A percentile compares a stretch with the other conserved stretches of the same genome.
Conservation (phyloP, 2,329 filamentous ascomycete species). For the Volutella citrinella region DNA sequence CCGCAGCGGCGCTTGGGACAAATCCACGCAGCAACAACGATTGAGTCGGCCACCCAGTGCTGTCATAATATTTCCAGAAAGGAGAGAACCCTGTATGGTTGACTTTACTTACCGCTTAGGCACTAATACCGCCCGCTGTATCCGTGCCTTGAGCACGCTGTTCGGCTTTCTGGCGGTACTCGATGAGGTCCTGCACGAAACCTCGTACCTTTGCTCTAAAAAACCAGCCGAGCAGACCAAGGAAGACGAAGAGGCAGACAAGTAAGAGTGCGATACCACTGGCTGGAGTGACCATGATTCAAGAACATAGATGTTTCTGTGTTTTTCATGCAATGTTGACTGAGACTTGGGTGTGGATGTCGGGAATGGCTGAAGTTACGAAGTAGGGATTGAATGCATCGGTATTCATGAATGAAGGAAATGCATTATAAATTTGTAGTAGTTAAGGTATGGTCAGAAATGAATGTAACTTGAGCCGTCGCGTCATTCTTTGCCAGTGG, state of each 20-base stretch:
- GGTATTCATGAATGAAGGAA: too few relatives aligned
- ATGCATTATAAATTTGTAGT: too few relatives aligned
- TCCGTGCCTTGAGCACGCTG: too few relatives aligned
- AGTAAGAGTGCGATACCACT: conserved; percentile 30
- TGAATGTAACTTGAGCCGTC: too few relatives aligned
- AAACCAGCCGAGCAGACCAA: conserved; percentile 28
- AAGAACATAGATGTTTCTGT: neutral
- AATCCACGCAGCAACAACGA: too few relatives aligned
- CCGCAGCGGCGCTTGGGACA: conserved; percentile 24
- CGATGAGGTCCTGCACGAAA: conserved; percentile 28
- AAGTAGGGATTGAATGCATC: neutral
- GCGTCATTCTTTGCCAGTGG: conserved; percentile 7
- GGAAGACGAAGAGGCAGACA: conserved; percentile 27
- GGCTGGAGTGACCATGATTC: conserved; percentile 27
- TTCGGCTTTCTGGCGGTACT: conserved; percentile 17
- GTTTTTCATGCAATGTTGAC: neutral
- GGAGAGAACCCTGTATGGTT: neutral
- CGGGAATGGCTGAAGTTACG: too few relatives aligned
- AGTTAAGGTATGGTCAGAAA: too few relatives aligned
- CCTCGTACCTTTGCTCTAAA: conserved; percentile 25
- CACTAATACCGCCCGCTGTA: conserved; percentile 11
- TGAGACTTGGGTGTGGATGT: too few relatives aligned
- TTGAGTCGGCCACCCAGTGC: too few relatives aligned
- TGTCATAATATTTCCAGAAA: too few relatives aligned
- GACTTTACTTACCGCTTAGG: conserved; percentile 10